phyloP scores from a whole-genome alignment of 768 basidiomycete genomes.

The Hygrophorus russula region DNA sequence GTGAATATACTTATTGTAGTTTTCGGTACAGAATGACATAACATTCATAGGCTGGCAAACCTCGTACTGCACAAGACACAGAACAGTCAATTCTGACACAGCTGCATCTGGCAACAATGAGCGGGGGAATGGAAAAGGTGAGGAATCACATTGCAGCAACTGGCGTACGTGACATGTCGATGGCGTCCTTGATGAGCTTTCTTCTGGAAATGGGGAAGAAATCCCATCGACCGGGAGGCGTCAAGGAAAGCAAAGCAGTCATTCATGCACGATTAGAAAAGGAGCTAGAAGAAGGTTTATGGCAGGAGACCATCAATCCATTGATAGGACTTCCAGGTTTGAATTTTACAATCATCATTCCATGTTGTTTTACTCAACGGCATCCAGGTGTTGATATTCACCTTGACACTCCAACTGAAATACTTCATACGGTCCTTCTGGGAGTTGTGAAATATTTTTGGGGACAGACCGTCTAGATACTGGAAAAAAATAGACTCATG shows the following conservation, averaged over 20 bases:
- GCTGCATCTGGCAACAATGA: background rate
- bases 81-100: background rate
- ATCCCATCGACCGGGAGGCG: background rate
- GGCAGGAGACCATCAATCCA: background rate
- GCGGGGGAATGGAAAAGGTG: background rate
- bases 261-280: constrained; percentile 1
- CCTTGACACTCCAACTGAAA: constrained; percentile 24
- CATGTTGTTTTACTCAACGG: too few relatives aligned
- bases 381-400: constrained; percentile 25
- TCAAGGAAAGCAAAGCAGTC: background rate
- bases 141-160: background rate
- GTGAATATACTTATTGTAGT: background rate
- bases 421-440: constrained; percentile 25
- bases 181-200: background rate
- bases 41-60: constrained; percentile 1
- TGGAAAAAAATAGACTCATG: constrained; percentile 15
- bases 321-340: constrained; percentile 2
- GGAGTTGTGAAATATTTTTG: constrained; percentile 36
- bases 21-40: constrained; percentile 4
- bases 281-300: constrained; percentile 1
- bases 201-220: constrained; percentile 1
- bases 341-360: too few relatives aligned
- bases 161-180: background rate
- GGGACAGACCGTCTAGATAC: constrained; percentile 22
- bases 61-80: constrained; percentile 2